Evolutionary conservation across 768 basidiomycete genomes (phyloP).

Genomic region (Phaeolepiota aurea): DNA sequence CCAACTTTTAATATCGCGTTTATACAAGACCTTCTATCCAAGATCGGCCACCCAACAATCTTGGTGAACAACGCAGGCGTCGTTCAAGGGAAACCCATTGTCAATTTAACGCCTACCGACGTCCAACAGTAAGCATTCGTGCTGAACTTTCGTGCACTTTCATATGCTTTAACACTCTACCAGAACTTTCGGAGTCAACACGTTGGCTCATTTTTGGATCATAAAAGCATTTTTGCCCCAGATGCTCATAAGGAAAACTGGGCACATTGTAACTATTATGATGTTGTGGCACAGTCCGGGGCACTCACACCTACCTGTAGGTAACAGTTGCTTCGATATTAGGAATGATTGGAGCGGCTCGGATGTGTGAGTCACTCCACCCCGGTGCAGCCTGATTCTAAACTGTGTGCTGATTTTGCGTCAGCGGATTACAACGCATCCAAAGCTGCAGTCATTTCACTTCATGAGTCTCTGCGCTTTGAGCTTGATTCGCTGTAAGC

Average conservation of each 20-base stretch:
- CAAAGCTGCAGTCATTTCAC: conserved; percentile 78
- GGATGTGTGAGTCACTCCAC: conserved; percentile 57
- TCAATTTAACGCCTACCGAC: conserved; percentile 75
- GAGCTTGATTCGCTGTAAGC: conserved; percentile 75
- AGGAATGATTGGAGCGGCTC: conserved; percentile 63
- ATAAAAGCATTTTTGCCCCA: conserved; percentile 88
- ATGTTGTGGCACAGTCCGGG: conserved; percentile 3
- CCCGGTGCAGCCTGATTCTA: not conserved
- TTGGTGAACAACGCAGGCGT: conserved; percentile 95
- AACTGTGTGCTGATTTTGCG: not conserved
- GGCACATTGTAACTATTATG: conserved; percentile 66
- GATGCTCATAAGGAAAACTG: conserved; percentile 68
- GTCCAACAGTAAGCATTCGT: conserved; percentile 53
- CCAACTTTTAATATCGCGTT: not conserved
- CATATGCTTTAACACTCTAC: conserved; percentile 4
- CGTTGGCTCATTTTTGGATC: conserved; percentile 84
- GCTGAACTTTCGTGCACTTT: not conserved
- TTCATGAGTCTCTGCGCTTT: conserved; percentile 80
- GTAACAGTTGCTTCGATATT: conserved; percentile 73
- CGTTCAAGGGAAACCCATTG: conserved; percentile 79
- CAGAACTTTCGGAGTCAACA: conserved; percentile 89
- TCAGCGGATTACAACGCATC: conserved; percentile 86
- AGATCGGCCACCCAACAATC: conserved; percentile 87
- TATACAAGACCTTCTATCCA: conserved; percentile 1
- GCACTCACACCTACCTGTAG: conserved; percentile 25